Conservation (phyloP, 257 asterid genomes). For the Solanum etuberosum region DNA sequence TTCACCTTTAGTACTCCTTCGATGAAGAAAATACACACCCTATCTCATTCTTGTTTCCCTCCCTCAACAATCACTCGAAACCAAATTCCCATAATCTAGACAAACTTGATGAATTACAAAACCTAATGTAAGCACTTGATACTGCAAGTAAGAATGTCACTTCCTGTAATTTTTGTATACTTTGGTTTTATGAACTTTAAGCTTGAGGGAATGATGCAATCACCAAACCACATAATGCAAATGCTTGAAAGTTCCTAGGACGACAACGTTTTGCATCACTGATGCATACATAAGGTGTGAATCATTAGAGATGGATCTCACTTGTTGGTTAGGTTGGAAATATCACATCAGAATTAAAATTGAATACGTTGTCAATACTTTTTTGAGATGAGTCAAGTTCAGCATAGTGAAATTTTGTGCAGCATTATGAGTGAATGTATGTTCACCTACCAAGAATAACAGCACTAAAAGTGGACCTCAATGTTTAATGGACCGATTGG, state of each 20-base stretch:
- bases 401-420: neutral
- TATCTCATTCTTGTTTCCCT: neutral
- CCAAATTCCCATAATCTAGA: neutral
- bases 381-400: neutral
- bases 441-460: neutral
- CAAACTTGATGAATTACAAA: neutral
- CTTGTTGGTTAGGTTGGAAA: neutral
- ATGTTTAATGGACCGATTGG: neutral
- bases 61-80: neutral
- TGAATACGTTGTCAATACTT: neutral
- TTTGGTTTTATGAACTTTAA: neutral
- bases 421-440: neutral
- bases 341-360: neutral
- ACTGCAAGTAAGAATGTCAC: neutral
- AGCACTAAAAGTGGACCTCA: neutral
- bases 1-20: neutral
- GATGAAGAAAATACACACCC: neutral
- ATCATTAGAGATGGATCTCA: neutral
- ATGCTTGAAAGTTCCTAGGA: neutral
- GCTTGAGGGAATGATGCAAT: neutral
- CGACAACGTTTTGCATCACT: neutral
- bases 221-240: neutral
- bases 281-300: neutral
- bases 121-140: neutral
- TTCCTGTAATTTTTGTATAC: neutral